Percentiles rank a stretch among this genome's conserved stretches.
Conservation (phyloP, 176 grass and related monocot species). For the Otatea glauca region DNA sequence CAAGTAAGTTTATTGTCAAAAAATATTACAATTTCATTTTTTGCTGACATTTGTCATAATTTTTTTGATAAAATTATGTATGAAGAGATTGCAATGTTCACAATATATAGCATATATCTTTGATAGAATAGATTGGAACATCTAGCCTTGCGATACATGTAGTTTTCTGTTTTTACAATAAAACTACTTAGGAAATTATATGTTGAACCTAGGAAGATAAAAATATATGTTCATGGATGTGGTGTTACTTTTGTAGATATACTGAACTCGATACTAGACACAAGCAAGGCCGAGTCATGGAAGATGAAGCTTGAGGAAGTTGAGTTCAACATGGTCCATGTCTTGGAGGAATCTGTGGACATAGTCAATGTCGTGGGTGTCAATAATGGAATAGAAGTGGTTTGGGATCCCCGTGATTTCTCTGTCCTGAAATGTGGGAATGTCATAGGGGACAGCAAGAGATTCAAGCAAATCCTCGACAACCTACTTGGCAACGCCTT, state of each 20-base stretch:
- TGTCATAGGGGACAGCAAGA: conserved; percentile 57
- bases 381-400: conserved; percentile 61
- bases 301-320: conserved; percentile 73
- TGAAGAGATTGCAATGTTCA: no score
- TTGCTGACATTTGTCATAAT: neutral
- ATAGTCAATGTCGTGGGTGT: conserved; percentile 55
- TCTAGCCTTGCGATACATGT: neutral
- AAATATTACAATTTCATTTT: no score
- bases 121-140: no score
- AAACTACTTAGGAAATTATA: neutral
- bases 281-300: conserved; percentile 75
- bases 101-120: no score
- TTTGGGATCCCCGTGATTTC: conserved; percentile 87
- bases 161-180: neutral
- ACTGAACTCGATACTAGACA: conserved; percentile 81
- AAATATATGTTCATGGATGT: neutral
- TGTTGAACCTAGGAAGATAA: neutral
- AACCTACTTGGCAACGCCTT: conserved; percentile 81
- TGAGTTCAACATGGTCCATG: conserved; percentile 63
- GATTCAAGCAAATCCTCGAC: conserved; percentile 75
- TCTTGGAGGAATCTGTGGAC: conserved; percentile 81
- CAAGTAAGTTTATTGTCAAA: no score
- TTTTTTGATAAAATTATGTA: no score
- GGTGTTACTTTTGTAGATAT: conserved; percentile 52
- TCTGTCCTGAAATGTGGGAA: conserved; percentile 48